Base-by-base conservation (phyloP, 176 grass and related monocot genomes). In the Chrysopogon serrulatus region DNA sequence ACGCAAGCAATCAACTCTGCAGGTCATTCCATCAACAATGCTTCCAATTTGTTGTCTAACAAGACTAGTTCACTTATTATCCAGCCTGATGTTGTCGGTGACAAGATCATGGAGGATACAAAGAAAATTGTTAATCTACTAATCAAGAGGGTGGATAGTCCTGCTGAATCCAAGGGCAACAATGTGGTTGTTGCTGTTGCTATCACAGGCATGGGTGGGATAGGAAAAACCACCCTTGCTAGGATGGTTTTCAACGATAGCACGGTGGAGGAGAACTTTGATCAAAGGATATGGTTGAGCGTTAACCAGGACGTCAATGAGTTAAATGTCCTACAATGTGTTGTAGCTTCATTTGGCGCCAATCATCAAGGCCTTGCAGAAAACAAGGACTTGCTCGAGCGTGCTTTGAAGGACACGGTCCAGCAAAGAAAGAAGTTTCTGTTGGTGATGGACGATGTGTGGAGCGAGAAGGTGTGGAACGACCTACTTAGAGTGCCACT, bases 221-320 rank as follows among this genome's bases (percentile, higher is more conserved):
- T 89, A 11, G 87, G 87, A 5, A 89, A 89, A 27, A 86, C 84
- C 2, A 90, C 88, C 19, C 78, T 90, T 6, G 84, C 88, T 1
- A 70, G 47, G 80, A 83, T 82, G 78, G 56, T 90, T 5, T 90
- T 65, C 18, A 47, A 27, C 9, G 39, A 67, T 6, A 21, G 4
- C 0, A 23, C 0, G 5, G 27, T 87, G 5, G 26, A 6, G 4
- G 41, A 78, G 9, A 48, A 14, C 0, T 90, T 90, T 10, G 39
- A 78, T 5, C 3, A 65, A 6, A 28, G 1, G 14, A 57, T 82
- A 2, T 85, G 82, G 81, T n/a, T 73, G 28, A 79, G 65, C 5
- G 33, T 74, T 36, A 79, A 47, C 1, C 2, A 74, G 39, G 54
- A 85, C 1, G 11, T 41, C 13, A 53, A 62, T 0, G 47, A 80